phyloP scores from a whole-genome alignment of 2,329 filamentous ascomycete genomes.

The Ascochyta fabae region DNA sequence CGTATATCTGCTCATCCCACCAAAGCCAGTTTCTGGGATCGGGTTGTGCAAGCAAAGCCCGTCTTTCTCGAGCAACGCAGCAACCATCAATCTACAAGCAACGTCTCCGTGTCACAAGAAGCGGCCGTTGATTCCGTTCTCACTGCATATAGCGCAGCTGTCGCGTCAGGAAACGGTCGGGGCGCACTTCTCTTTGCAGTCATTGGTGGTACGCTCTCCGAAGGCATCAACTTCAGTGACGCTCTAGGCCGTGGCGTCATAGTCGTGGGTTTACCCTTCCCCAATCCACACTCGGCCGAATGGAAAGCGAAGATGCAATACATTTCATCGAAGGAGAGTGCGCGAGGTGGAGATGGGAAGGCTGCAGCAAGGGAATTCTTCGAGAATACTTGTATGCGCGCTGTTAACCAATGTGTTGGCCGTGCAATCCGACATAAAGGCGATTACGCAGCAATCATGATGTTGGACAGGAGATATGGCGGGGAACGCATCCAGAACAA shows the following conservation, averaged over 20 bases:
- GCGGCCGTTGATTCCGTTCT: conserved; percentile 71
- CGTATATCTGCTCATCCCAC: conserved; percentile 14
- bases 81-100: conserved; percentile 58
- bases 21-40: conserved; percentile 57
- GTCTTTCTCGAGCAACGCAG: conserved; percentile 49
- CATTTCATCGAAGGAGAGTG: conserved; percentile 68
- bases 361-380: conserved; percentile 77
- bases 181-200: conserved; percentile 88
- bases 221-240: conserved; percentile 98
- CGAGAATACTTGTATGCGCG: conserved; percentile 94
- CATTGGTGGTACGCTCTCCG: conserved; percentile 91
- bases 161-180: conserved; percentile 57
- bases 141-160: conserved; percentile 72
- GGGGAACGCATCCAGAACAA: conserved; percentile 75
- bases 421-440: conserved; percentile 85
- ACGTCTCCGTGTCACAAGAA: conserved; percentile 59
- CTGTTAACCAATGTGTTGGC: conserved; percentile 96
- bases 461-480: conserved; percentile 83
- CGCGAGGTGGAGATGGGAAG: conserved; percentile 48
- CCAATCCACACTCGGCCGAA: conserved; percentile 85
- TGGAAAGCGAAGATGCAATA: conserved; percentile 94
- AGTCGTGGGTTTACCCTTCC: conserved; percentile 91
- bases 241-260: conserved; percentile 85
- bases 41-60: conserved; percentile 64
- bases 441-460: conserved; percentile 89